phyloP scores from a whole-genome alignment of 768 basidiomycete species.

The Omphalotus guepiniiformis region DNA sequence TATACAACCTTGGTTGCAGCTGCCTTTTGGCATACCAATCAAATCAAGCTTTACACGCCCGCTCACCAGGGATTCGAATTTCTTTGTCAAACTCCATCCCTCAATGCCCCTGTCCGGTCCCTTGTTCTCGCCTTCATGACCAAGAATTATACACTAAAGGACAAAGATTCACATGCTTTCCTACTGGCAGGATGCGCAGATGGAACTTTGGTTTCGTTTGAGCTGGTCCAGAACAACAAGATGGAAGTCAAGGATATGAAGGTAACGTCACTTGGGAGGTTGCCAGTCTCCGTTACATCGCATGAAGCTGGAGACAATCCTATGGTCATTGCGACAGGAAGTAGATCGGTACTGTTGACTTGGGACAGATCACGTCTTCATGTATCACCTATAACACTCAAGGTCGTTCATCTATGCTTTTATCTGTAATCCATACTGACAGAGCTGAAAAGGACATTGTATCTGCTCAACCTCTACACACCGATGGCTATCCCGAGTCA shows the following conservation, averaged over 20 bases:
- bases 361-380: constrained; percentile 61
- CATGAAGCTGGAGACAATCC: constrained; percentile 50
- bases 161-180: constrained; percentile 39
- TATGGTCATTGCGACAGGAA: constrained; percentile 69
- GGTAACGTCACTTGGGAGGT: constrained; percentile 56
- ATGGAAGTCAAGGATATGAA: constrained; percentile 44
- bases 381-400: constrained; percentile 69
- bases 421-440: too few species aligned
- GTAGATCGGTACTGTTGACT: constrained; percentile 63
- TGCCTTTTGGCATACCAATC: constrained; percentile 74
- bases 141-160: constrained; percentile 23
- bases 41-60: constrained; percentile 51
- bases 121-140: constrained; percentile 59
- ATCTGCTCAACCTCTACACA: constrained; percentile 49
- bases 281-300: constrained; percentile 58
- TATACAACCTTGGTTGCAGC: constrained; percentile 51
- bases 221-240: constrained; percentile 33
- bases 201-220: constrained; percentile 61
- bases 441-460: constrained; percentile 39
- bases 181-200: constrained; percentile 74
- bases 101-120: constrained; percentile 44
- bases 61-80: constrained; percentile 18
- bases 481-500: constrained; percentile 42
- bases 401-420: constrained; percentile 31
- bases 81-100: constrained; percentile 30